These are phyloP conservation scores for Hyparrhenia diplandra DNA, from an alignment of 176 grass and related monocot genomes.

Conservation along the genomic window DNA sequence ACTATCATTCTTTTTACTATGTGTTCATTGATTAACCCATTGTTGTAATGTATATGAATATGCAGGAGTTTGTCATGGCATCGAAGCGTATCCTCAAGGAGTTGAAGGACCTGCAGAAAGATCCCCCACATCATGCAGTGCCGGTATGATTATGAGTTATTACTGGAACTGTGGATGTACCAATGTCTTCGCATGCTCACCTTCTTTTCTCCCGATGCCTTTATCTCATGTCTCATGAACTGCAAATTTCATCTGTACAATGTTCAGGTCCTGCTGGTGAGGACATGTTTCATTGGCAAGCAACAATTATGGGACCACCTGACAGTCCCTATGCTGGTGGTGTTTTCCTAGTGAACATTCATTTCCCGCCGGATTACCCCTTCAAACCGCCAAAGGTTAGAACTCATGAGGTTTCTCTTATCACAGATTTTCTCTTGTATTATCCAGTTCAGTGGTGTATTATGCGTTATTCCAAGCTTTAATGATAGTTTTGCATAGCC, in stretches of 20 bases:
- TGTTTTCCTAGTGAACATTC: conserved; percentile 59
- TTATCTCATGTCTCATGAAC: not conserved
- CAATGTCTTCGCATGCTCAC: not conserved
- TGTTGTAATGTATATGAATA: not conserved
- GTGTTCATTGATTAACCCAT: not conserved
- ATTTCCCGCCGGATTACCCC: conserved; percentile 57
- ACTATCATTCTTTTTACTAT: not conserved
- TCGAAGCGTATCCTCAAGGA: conserved; percentile 63
- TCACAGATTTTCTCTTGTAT: not conserved
- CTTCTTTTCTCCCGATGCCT: not conserved
- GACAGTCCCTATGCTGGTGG: conserved; percentile 59
- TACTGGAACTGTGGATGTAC: not conserved
- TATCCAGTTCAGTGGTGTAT: not conserved
- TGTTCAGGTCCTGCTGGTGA: conserved; percentile 55
- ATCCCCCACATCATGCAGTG: conserved; percentile 65
- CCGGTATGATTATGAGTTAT: conserved; percentile 17
- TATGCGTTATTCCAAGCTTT: not conserved
- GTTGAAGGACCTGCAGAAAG: conserved; percentile 61
- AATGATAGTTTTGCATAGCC: not conserved
- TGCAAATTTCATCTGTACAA: conserved; percentile 20
- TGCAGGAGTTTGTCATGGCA: conserved; percentile 39
- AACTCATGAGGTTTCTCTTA: not conserved
- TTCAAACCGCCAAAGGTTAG: conserved; percentile 61
- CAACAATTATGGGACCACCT: conserved; percentile 57
- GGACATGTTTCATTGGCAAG: conserved; percentile 67